Percentiles rank a stretch among this genome's conserved stretches.
Conservation (phyloP, 2,329 filamentous ascomycete genomes). For the Pestalotiopsis sp. region DNA sequence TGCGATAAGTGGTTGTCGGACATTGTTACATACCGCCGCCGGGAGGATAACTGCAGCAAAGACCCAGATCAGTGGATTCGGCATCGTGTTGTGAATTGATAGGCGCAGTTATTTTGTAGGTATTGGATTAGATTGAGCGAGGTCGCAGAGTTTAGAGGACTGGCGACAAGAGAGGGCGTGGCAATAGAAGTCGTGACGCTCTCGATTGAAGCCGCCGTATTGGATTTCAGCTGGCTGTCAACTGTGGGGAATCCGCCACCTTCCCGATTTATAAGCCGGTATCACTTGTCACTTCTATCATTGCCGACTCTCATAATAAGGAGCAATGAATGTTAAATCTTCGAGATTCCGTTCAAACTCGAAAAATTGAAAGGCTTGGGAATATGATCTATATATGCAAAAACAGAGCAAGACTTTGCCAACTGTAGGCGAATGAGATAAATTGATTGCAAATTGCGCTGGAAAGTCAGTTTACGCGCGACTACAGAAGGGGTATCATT, state of each 20-base stretch:
- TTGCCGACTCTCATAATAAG: too few relatives aligned
- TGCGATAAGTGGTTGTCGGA: neutral
- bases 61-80: conserved; percentile 3
- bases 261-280: neutral
- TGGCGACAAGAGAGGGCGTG: neutral
- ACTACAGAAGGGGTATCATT: neutral
- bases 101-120: neutral
- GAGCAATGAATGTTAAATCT: too few relatives aligned
- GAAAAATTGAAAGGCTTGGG: too few relatives aligned
- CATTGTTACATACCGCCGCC: neutral
- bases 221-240: neutral
- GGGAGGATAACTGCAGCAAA: neutral
- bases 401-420: too few relatives aligned
- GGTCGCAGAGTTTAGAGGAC: neutral
- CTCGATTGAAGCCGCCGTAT: neutral
- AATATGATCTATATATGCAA: too few relatives aligned
- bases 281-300: neutral
- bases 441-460: neutral
- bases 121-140: neutral
- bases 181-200: neutral
- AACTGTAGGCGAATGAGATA: neutral
- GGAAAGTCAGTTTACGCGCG: neutral
- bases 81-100: neutral
- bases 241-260: neutral
- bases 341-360: too few relatives aligned